Evolutionary conservation across 306 rosid species (phyloP), one percentile per base, ranked within the genome.

Genomic region (Trifolium dubium): DNA sequence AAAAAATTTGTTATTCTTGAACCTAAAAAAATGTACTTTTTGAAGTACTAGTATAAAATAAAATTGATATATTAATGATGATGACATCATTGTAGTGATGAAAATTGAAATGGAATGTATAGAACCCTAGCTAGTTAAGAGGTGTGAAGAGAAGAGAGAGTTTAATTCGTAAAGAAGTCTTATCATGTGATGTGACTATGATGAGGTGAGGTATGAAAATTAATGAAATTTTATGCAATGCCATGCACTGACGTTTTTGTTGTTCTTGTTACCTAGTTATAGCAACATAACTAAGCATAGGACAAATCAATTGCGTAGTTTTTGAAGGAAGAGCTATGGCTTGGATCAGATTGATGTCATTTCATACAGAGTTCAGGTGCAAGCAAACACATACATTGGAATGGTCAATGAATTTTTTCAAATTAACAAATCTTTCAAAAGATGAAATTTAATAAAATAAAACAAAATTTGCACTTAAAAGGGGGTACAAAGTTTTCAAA

Each of bases 401-500:
- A 78, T 75, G 80, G 85, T 58, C 72, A 77, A 77, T 69, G 47
- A 7, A 77, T 43, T 19, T 19, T 19, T 54, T 49, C 18, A 49
- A 2, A 14, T 43, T 43, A 47, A 13, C 14, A 13, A n/a, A n/a
- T 14, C n/a, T 46, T 49, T n/a, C 19, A 29, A 60, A 79, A 62
- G 64, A 39, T 11, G 14, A 79, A 74, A 43, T 31, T 35, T 3
- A 47, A 41, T 43, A 2, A 39, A 43, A 49, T 37, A 66, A 82
- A 6, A 53, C 46, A 70, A 83, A 82, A 77, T 78, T 86, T 83
- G 83, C 86, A 77, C 84, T 72, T 69, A 80, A 82, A 85, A 69
- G 86, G 67, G 87, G 79, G 89, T 67, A 77, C 92, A 75, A 53
- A 77, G 73, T 82, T 89, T 89, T 87, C 84, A 73, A 81, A 68